Conservation (phyloP, 345 rosid genomes). For the Ceriops decandra region DNA sequence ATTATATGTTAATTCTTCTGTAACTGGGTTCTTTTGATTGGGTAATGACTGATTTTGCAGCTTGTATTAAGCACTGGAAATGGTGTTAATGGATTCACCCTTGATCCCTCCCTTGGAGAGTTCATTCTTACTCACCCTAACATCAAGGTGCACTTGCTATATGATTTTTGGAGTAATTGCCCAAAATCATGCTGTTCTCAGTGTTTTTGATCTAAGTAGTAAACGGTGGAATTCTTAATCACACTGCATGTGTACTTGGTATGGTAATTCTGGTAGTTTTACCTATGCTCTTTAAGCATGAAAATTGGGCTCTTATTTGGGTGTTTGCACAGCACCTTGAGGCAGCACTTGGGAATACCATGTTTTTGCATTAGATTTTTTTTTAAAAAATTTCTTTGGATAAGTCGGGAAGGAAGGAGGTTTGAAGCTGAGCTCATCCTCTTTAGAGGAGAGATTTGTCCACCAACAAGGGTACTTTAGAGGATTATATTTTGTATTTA, state of each 20-base stretch:
- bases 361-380: neutral
- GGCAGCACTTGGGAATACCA: too few relatives aligned
- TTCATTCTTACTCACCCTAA: slow-evolving; percentile 95
- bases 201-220: neutral
- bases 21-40: neutral
- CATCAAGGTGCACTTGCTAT: slow-evolving; percentile 57
- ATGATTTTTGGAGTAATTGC: neutral
- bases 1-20: neutral
- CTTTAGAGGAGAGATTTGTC: too few relatives aligned
- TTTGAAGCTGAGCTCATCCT: too few relatives aligned
- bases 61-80: slow-evolving; percentile 84
- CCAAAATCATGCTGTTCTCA: neutral
- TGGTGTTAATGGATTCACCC: slow-evolving; percentile 94
- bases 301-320: neutral
- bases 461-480: too few relatives aligned
- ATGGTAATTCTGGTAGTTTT: neutral
- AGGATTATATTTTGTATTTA: neutral
- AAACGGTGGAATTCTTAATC: neutral
- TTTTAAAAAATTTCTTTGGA: too few relatives aligned
- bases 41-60: slow-evolving; percentile 37
- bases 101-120: slow-evolving; percentile 98
- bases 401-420: too few relatives aligned
- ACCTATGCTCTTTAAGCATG: neutral
- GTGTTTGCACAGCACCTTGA: too few relatives aligned
- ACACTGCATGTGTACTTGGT: neutral